Conservation (phyloP, 139 green algal genomes). For the Coelastrella sp. region DNA sequence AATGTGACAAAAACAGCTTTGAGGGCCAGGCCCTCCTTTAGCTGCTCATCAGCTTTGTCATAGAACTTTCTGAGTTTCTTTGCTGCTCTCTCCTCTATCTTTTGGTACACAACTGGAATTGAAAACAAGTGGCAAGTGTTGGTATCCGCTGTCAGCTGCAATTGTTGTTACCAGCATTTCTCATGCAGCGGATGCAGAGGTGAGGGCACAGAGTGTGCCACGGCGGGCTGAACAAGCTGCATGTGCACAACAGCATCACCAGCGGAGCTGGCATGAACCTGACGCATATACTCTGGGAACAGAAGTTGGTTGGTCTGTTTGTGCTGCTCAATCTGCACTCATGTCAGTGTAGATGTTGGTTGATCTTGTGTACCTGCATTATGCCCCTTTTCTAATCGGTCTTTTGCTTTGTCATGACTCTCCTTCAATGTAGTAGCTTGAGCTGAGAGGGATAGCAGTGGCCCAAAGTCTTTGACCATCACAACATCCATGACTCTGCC, state of each 20-base stretch:
- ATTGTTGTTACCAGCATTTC: background rate
- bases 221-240: no score
- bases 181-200: no score
- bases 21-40: background rate
- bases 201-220: no score
- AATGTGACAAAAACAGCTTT: conserved; percentile 71
- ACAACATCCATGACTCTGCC: conserved; percentile 69
- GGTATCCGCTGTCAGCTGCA: background rate
- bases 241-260: no score
- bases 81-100: background rate
- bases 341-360: background rate
- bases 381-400: background rate
- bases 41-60: conserved; percentile 16
- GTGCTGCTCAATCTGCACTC: background rate
- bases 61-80: conserved; percentile 40
- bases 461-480: conserved; percentile 63
- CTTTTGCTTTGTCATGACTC: conserved; percentile 12
- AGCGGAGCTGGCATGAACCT: no score
- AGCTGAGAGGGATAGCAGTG: conserved; percentile 48
- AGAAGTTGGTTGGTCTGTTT: background rate
- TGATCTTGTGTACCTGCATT: conserved; percentile 5
- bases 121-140: background rate
- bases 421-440: conserved; percentile 56
- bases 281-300: no score
- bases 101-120: conserved; percentile 19